Conservation (phyloP, 2,329 filamentous ascomycete genomes). For the Ceratocystis albifundus region DNA sequence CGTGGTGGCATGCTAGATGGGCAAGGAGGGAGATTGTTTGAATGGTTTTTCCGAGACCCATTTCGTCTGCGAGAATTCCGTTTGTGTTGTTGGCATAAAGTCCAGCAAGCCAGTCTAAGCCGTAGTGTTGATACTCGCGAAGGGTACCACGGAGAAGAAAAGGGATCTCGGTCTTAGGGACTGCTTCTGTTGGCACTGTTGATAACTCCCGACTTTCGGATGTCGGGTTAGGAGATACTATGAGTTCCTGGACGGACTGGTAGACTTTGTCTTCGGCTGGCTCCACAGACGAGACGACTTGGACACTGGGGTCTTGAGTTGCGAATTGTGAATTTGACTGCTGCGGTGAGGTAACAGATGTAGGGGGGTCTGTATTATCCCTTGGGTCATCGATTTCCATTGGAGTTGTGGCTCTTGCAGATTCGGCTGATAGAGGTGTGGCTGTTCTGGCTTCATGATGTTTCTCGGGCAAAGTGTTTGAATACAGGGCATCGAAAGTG, state of each 20-base stretch:
- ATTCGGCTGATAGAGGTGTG: background rate
- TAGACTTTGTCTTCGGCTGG: background rate
- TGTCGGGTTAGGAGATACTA: background rate
- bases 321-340: background rate
- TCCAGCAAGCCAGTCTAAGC: conserved; percentile 92
- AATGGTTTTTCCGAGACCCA: conserved; percentile 97
- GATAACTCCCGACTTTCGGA: conserved; percentile 18
- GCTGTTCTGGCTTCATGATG: background rate
- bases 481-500: background rate
- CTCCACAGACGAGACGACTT: conserved; percentile 1
- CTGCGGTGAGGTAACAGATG: background rate
- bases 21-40: conserved; percentile 92
- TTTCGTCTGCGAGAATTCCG: conserved; percentile 93
- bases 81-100: conserved; percentile 89
- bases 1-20: conserved; percentile 78
- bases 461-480: background rate
- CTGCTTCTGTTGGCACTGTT: conserved; percentile 24
- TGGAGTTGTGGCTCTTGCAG: background rate
- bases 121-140: conserved; percentile 91
- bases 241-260: background rate
- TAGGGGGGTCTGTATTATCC: background rate
- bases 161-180: conserved; percentile 59
- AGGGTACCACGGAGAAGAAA: conserved; percentile 77
- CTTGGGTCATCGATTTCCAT: background rate
- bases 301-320: background rate